Base-by-base conservation (phyloP, 139 green algal species). In the Marvania coccoides region DNA sequence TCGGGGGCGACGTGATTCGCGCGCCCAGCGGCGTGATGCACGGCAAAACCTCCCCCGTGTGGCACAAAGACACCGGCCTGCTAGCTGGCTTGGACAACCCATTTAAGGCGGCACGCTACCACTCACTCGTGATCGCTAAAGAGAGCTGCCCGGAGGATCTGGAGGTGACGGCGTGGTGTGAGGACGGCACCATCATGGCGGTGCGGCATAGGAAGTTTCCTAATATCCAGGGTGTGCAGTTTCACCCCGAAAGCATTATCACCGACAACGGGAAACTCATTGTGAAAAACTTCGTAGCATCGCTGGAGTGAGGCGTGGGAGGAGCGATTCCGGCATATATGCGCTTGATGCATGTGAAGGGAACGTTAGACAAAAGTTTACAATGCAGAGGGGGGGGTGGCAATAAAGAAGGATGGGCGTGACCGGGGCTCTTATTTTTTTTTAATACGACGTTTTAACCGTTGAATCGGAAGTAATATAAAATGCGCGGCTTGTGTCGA, bases 101-200 rank as follows among this genome's bases (percentile, higher is more conserved):
- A 6, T 97, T 97, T 63, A 55, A 82, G 59, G 91, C 90, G 1
- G 85, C 79, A 4, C 77, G 91, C 14, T 97, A 97, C 75, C 91
- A 97, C 81, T 90, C 74, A 66, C 79, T 99, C 46, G 91, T 98
- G 3, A 97, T 99, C 61, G 88, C 91, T 37, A 76, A 84, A 54
- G 86, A 93, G 5, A 90, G 69, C 12, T 91, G 90, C 34, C 94
- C 94, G 2, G 85, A 93, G 6, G 82, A 90, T 12, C 77, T 99
- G 58, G 91, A 99, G 71, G 77, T 96, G 28, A 98, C 89, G 3
- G 94, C 91, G 26, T 98, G 93, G 91, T 96, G 90, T 0, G 93
- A 98, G 51, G 94, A 99, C 65, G 88, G 90, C 54, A 96, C 90
- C 30, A 92, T 98, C 76, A 99, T 99, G 94, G 94, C 69, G 3